These are phyloP conservation scores for Glaciozyma antarctica DNA, from an alignment of 768 basidiomycete species.

Conservation along the genomic window DNA sequence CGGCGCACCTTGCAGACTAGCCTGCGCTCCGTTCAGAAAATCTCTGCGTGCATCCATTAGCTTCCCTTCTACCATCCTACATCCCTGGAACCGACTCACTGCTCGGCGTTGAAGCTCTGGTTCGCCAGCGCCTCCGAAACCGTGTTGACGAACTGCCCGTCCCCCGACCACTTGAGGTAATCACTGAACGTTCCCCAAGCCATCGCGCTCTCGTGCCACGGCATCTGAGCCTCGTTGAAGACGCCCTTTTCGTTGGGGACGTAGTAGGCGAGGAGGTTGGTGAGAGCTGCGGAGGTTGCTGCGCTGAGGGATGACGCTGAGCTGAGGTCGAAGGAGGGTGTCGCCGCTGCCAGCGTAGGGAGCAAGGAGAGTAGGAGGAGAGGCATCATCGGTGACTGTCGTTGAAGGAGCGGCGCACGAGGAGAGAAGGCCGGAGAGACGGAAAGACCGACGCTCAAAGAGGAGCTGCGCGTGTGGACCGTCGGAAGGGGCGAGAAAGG, in stretches of 20 bases:
- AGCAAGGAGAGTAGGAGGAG: no score
- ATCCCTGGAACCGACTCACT: not conserved
- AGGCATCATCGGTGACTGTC: no score
- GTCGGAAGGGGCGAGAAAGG: no score
- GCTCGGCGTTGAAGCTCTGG: not conserved
- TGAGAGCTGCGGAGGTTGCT: not conserved
- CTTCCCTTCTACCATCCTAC: not conserved
- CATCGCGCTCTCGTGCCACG: not conserved
- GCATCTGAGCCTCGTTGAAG: not conserved
- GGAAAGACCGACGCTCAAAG: no score
- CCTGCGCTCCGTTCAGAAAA: not conserved
- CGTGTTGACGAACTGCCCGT: not conserved
- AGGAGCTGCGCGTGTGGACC: no score
- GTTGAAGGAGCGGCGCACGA: no score
- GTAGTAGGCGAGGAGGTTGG: not conserved
- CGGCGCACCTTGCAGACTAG: not conserved
- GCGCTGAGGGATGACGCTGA: not conserved
- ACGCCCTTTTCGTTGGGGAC: not conserved
- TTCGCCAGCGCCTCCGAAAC: not conserved
- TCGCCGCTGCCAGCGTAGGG: no score
- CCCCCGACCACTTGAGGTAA: not conserved
- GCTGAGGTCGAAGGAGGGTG: not conserved
- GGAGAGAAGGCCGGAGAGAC: no score
- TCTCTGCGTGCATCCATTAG: not conserved
- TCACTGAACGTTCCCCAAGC: not conserved